These are phyloP conservation scores for Phaeomoniella chlamydospora DNA, from an alignment of 2,329 filamentous ascomycete genomes.

Conservation along the genomic window DNA sequence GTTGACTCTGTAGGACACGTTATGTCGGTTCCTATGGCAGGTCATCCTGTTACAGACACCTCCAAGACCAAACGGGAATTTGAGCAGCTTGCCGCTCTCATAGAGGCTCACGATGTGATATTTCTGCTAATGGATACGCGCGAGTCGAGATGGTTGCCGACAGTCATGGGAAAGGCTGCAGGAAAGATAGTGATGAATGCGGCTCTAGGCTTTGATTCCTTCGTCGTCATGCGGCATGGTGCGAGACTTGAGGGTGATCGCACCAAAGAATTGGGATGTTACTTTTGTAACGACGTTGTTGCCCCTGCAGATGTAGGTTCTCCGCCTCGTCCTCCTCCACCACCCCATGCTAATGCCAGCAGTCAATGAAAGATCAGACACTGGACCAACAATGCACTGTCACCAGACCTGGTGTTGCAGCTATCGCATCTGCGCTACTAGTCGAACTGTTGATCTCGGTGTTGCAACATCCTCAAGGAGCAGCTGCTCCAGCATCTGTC, in stretches of 20 bases:
- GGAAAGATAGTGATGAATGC: conserved; percentile 96
- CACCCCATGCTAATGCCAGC: conserved; percentile 8
- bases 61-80: conserved; percentile 58
- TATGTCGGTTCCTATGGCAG: conserved; percentile 87
- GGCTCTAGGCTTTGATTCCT: conserved; percentile 90
- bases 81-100: conserved; percentile 56
- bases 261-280: conserved; percentile 70
- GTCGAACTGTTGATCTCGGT: conserved; percentile 82
- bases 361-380: conserved; percentile 89
- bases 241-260: conserved; percentile 41
- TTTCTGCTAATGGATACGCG: conserved; percentile 96
- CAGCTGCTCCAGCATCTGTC: conserved; percentile 22
- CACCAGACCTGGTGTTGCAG: conserved; percentile 80
- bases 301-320: conserved; percentile 74
- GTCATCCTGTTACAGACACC: conserved; percentile 70
- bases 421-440: conserved; percentile 78
- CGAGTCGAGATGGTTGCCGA: conserved; percentile 89
- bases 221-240: conserved; percentile 93
- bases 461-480: conserved; percentile 61
- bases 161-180: conserved; percentile 83
- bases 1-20: conserved; percentile 68
- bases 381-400: conserved; percentile 98
- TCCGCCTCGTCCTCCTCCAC: conserved; percentile 6
- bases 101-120: conserved; percentile 76
- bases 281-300: conserved; percentile 97